Base-by-base conservation (phyloP, 352 stramenopile genomes). In the Phytophthora hybrid region DNA sequence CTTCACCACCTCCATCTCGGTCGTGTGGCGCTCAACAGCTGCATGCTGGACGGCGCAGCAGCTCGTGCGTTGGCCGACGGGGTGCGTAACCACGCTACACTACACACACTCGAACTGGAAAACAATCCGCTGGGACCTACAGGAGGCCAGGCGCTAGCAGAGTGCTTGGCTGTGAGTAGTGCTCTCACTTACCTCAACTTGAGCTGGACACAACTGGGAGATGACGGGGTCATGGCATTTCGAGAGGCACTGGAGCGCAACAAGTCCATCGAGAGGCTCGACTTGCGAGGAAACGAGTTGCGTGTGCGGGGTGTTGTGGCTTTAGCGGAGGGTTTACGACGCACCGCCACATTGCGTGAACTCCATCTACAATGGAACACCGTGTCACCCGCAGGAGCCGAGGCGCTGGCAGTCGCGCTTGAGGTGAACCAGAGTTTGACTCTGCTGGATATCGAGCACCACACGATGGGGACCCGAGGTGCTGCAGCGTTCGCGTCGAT, bases 291-390 rank as follows among this genome's bases (percentile, higher is more conserved):
- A 1, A 96, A 96, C 55, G 70, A 71, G 5, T 57, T 96, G 29
- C 80, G 77, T 21, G 78, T 82, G 0, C 67, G 66, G 13, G 87
- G 83, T 4, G 82, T 94, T 18, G 34, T 75, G 7, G 87, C 87
- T 4, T 80, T 96, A 32, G 85, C 82, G 6, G 59, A 77, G 4
- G 88, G 87, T 1, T 63, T 96, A 2, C 51, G 71, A 5, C 63
- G 69, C 14, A 94, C 91, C 13, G 84, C 81, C 41, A 88, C 82
- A 18, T 60, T 96, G 7, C 71, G 82, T 44, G 85, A 92, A 51
- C 73, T 96, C 13, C 84, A 89, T 34, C 59, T 95, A n/a, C 85
- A 87, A 8, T 94, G 88, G 85, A 96, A 95, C 54, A 70, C 65
- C 0, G 73, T 96, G 5, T 90, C 84, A 23, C 63, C 84, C 6